phyloP scores from a whole-genome alignment of 805 yeast species.

The Myxozyma mucilagina region DNA sequence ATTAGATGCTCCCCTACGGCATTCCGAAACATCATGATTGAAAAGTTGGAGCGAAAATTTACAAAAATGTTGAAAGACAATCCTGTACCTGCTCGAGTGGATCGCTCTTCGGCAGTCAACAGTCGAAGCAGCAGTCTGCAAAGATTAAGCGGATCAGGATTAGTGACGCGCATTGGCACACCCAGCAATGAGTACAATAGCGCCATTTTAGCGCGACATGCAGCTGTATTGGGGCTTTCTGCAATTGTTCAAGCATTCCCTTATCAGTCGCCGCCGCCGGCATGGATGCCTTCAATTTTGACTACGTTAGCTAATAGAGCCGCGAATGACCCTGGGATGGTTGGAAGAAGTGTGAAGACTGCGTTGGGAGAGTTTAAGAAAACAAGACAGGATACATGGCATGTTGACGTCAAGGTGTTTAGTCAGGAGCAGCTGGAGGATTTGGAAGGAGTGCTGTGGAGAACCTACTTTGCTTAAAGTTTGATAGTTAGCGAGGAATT shows the following conservation, averaged over 20 bases:
- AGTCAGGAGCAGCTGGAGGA: constrained; percentile 80
- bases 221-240: constrained; percentile 85
- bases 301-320: constrained; percentile 69
- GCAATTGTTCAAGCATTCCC: constrained; percentile 88
- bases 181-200: constrained; percentile 35
- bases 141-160: constrained; percentile 9
- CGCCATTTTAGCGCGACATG: constrained; percentile 60
- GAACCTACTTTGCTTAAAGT: constrained; percentile 78
- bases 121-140: constrained; percentile 35
- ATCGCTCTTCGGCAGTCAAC: not conserved
- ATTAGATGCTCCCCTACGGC: constrained; percentile 60
- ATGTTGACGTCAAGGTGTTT: constrained; percentile 74
- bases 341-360: constrained; percentile 82
- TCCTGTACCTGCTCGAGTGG: constrained; percentile 34
- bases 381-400: constrained; percentile 95
- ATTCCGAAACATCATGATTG: constrained; percentile 45
- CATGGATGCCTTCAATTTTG: constrained; percentile 79
- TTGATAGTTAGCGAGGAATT: too few species aligned
- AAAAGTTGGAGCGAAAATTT: constrained; percentile 48
- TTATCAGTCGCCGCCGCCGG: constrained; percentile 85
- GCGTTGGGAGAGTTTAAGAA: constrained; percentile 82
- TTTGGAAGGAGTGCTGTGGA: constrained; percentile 90
- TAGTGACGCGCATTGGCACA: constrained; percentile 15
- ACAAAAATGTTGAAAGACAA: constrained; percentile 46
- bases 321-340: constrained; percentile 69